Evolutionary conservation across 2,329 filamentous ascomycete genomes (phyloP), one percentile per base, ranked within the genome.

Genomic region (Trichoderma breve): DNA sequence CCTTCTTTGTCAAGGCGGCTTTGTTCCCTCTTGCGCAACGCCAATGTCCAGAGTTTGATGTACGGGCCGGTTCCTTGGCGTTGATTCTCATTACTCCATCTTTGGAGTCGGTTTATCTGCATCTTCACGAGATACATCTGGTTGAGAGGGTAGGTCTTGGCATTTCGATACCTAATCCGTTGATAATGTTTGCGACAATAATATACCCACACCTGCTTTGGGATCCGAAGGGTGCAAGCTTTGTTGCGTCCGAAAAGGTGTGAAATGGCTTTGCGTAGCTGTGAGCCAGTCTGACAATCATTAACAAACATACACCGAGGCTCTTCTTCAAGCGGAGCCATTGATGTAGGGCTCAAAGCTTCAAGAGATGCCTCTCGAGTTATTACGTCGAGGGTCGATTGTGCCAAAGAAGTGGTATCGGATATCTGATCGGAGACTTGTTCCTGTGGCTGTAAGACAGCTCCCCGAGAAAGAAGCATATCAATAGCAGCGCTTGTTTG

Each of bases 211-310:
- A 93, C 87, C 26, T 88, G 81, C 6, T 87, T 82, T 0, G 92
- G 92, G 63, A 96, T 93, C 58, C 86, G 84, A 39, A 91, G 87
- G 0, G 93, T 96, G 77, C 90, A 91, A 8, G 88, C 85, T 81
- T 96, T 96, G 84, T 96, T 96, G 47, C 93, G 89, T 26, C 93
- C 93, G 76, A 95, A 95, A 70, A 95, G 88, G 77, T 96, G 92
- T 0, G 92, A 94, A 72, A 95, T 91, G 6, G 91, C 90, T 81
- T 95, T 95, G 62, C 93, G 89, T 28, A 87, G 86, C 70, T 88
- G 85, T 6, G 88, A 89, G 4, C 85, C 85, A 0, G 88, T 91
- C 60, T 87, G 84, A 77, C 90, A 92, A 73, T 87, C 83, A 1
- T 83, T 79, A 18, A 87, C 85, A 74, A 87, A 89, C 82, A 89